These are phyloP conservation scores for Petasospora rhodanensis DNA, from an alignment of 1,139 yeast genomes.

Conservation along the genomic window DNA sequence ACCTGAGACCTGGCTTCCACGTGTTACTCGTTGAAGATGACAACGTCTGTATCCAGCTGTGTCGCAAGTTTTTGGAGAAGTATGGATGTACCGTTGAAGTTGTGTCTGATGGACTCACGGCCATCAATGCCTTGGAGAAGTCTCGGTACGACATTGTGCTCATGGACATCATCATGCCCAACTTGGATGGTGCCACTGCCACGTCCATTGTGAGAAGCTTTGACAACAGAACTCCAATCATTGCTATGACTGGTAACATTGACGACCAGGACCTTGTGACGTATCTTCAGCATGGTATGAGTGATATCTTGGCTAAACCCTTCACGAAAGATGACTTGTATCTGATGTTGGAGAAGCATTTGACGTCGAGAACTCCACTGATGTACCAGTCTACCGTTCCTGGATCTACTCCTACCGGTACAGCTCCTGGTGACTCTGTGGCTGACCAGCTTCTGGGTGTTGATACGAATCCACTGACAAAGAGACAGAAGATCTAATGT, in stretches of 20 bases:
- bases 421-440: neutral
- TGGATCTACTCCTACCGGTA: neutral
- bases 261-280: conserved; percentile 76
- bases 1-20: conserved; percentile 44
- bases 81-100: conserved; percentile 92
- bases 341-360: conserved; percentile 67
- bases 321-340: conserved; percentile 82
- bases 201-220: conserved; percentile 80
- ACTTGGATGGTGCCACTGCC: conserved; percentile 90
- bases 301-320: conserved; percentile 88
- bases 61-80: conserved; percentile 73
- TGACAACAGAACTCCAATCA: conserved; percentile 80
- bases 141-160: conserved; percentile 76
- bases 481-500: conserved; percentile 27
- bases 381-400: conserved; percentile 24
- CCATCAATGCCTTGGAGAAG: conserved; percentile 75
- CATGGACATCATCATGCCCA: conserved; percentile 95
- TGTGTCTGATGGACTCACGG: conserved; percentile 87
- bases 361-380: conserved; percentile 36
- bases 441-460: conserved; percentile 3
- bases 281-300: conserved; percentile 84
- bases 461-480: conserved; percentile 25
- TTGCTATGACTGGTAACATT: conserved; percentile 91
- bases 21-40: conserved; percentile 86
- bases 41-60: conserved; percentile 72